phyloP scores from a whole-genome alignment of 192 early-diverging fungal genomes.

The Physocladia obscura region DNA sequence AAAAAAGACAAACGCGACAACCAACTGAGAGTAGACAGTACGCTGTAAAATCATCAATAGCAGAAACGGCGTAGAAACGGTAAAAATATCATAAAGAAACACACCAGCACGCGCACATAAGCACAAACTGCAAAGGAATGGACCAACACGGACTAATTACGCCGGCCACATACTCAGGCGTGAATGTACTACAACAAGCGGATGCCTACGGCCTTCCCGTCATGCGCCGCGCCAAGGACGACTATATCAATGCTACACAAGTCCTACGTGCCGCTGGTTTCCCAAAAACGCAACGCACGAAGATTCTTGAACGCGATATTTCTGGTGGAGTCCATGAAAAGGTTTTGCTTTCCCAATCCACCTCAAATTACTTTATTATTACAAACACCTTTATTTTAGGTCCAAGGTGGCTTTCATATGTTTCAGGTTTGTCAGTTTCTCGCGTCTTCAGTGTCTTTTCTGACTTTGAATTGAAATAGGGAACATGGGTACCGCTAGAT shows the following conservation, averaged over 20 bases:
- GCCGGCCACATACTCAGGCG: constrained; percentile 47
- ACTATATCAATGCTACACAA: constrained; percentile 95
- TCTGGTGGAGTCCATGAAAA: constrained; percentile 90
- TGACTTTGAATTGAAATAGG: constrained; percentile 1
- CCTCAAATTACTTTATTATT: neutral
- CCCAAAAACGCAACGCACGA: constrained; percentile 90
- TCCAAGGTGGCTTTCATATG: constrained; percentile 37
- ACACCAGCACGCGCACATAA: neutral
- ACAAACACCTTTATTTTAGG: neutral
- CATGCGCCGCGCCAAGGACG: constrained; percentile 78
- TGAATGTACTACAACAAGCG: constrained; percentile 69
- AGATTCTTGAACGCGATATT: constrained; percentile 92
- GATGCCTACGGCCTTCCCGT: constrained; percentile 70
- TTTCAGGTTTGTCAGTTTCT: constrained; percentile 19
- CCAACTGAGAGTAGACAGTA: too few relatives aligned
- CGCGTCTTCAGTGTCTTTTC: neutral
- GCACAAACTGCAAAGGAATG: neutral
- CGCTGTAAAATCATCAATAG: too few relatives aligned
- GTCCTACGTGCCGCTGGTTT: constrained; percentile 93
- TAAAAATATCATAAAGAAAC: too few relatives aligned
- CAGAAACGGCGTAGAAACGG: too few relatives aligned
- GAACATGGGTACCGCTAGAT: constrained; percentile 33
- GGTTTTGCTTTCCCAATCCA: constrained; percentile 40
- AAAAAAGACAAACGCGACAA: too few relatives aligned
- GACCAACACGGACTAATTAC: constrained; percentile 9